Conservation (phyloP, 179 eudicot genomes). For the Actinidia arguta region DNA sequence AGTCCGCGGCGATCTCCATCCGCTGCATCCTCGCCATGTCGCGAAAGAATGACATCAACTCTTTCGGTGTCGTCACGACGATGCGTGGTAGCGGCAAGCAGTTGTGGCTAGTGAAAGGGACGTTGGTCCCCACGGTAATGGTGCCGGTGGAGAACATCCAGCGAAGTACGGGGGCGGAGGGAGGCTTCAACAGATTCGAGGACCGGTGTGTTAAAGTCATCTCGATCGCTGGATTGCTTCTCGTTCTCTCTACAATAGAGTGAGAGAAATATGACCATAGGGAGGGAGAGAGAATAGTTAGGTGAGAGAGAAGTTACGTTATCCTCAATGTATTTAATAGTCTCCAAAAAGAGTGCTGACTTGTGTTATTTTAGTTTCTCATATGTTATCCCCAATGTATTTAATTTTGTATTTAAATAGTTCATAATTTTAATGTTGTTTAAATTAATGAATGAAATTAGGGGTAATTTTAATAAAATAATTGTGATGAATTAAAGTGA, state of each 20-base stretch:
- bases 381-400: too few species aligned
- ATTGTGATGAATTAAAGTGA: too few species aligned
- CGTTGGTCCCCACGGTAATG: slow-evolving; percentile 78
- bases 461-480: too few species aligned
- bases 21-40: slow-evolving; percentile 86
- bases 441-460: too few species aligned
- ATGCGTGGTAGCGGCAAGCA: slow-evolving; percentile 75
- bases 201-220: slow-evolving; percentile 55
- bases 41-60: slow-evolving; percentile 75
- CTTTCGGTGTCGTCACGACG: slow-evolving; percentile 59
- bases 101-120: slow-evolving; percentile 78
- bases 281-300: too few species aligned
- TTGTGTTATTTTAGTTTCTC: too few species aligned
- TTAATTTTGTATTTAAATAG: too few species aligned
- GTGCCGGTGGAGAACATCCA: too few species aligned
- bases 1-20: slow-evolving; percentile 96
- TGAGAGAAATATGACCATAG: background rate
- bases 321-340: slow-evolving; percentile 51
- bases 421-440: too few species aligned
- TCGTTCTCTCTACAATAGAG: background rate
- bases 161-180: slow-evolving; percentile 31
- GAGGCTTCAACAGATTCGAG: slow-evolving; percentile 32
- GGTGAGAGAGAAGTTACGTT: slow-evolving; percentile 20
- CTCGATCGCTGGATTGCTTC: background rate
- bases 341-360: too few species aligned